These are phyloP conservation scores for Boletus sp. DNA, from an alignment of 768 basidiomycete species.

Conservation along the genomic window DNA sequence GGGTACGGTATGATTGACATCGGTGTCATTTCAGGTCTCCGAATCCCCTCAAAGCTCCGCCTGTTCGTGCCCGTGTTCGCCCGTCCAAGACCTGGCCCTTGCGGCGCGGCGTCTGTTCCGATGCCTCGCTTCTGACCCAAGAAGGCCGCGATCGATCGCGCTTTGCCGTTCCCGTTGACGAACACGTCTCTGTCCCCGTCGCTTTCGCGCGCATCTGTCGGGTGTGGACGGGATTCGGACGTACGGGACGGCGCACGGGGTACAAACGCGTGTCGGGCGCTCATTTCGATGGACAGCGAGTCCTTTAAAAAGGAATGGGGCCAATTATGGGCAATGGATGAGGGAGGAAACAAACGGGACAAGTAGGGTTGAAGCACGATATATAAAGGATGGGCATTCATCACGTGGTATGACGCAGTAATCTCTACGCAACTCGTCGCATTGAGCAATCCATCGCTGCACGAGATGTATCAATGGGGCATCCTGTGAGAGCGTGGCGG, in stretches of 20 bases:
- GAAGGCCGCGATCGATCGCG: slow-evolving; percentile 21
- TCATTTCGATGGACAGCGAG: slow-evolving; percentile 14
- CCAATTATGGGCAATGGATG: not conserved
- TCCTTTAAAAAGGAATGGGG: not conserved
- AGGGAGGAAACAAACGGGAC: not conserved
- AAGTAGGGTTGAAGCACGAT: not conserved
- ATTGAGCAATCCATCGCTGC: not conserved
- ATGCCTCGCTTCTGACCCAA: slow-evolving; percentile 18
- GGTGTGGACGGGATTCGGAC: slow-evolving; percentile 7
- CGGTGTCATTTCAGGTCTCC: slow-evolving; percentile 18
- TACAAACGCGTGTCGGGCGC: slow-evolving; percentile 25
- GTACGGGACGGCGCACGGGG: slow-evolving; percentile 18
- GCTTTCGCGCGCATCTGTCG: not conserved
- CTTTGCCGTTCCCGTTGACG: slow-evolving; percentile 10
- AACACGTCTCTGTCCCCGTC: slow-evolving; percentile 8
- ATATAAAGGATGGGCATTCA: slow-evolving; percentile 1
- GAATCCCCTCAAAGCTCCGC: slow-evolving; percentile 26
- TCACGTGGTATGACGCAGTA: slow-evolving; percentile 12
- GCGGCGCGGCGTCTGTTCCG: not conserved
- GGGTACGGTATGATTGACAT: slow-evolving; percentile 26
- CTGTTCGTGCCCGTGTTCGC: not conserved
- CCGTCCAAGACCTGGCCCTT: slow-evolving; percentile 4
- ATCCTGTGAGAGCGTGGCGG: not conserved
- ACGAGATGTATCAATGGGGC: not conserved
- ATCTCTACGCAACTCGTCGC: not conserved